phyloP scores from a whole-genome alignment of 192 early-diverging fungal species.

The Backusella australiensis region DNA sequence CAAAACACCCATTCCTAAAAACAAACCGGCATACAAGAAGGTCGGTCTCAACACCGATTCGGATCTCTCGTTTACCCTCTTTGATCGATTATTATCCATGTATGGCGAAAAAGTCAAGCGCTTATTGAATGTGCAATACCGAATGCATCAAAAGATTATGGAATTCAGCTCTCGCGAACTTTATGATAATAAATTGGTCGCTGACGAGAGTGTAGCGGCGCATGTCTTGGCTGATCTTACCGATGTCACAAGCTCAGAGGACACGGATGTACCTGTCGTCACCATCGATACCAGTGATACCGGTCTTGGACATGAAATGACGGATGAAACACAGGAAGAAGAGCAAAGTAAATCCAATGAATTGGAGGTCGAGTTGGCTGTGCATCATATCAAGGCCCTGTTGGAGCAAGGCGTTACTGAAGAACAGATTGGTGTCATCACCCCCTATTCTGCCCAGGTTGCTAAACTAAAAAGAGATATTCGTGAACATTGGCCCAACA shows the following conservation, averaged over 20 bases:
- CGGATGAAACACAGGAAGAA: slow-evolving; percentile 32
- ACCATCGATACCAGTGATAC: slow-evolving; percentile 70
- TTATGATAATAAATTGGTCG: slow-evolving; percentile 67
- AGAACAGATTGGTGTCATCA: slow-evolving; percentile 79
- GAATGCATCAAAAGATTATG: slow-evolving; percentile 86
- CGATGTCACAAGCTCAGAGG: slow-evolving; percentile 56
- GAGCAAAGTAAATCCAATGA: slow-evolving; percentile 72
- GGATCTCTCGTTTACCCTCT: slow-evolving; percentile 63
- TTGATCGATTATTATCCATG: slow-evolving; percentile 69
- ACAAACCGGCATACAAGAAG: slow-evolving; percentile 18
- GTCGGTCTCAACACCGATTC: slow-evolving; percentile 14
- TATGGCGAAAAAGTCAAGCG: slow-evolving; percentile 59
- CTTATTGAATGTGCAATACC: slow-evolving; percentile 83
- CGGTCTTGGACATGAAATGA: slow-evolving; percentile 39
- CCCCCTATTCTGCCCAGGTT: slow-evolving; percentile 85
- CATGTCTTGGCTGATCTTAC: slow-evolving; percentile 67
- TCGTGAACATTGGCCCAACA: slow-evolving; percentile 49
- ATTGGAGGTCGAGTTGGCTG: slow-evolving; percentile 70
- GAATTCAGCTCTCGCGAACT: slow-evolving; percentile 65
- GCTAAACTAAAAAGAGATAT: slow-evolving; percentile 48
- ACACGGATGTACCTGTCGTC: slow-evolving; percentile 58
- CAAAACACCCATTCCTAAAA: slow-evolving; percentile 42
- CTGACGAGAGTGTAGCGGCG: slow-evolving; percentile 59
- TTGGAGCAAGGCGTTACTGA: slow-evolving; percentile 59
- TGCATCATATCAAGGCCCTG: slow-evolving; percentile 59